Evolutionary conservation across 2,329 filamentous ascomycete species (phyloP).

Genomic region (Alternaria sp.): DNA sequence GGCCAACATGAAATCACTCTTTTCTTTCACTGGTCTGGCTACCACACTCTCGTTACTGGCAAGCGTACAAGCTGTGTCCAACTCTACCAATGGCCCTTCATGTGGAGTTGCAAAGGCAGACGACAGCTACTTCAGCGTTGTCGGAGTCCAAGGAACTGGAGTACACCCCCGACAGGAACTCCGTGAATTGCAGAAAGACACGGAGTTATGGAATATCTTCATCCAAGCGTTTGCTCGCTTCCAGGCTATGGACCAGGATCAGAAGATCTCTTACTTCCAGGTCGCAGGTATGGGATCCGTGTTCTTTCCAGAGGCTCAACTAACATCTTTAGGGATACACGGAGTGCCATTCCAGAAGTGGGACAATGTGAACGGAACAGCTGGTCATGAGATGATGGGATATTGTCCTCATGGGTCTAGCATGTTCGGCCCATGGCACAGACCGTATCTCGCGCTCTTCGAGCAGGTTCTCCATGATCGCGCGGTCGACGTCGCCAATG

Average conservation of each 20-base stretch:
- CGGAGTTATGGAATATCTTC: conserved; percentile 41
- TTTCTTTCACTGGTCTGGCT: conserved; percentile 24
- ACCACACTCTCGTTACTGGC: conserved; percentile 26
- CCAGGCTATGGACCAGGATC: conserved; percentile 40
- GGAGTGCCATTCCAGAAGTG: conserved; percentile 39
- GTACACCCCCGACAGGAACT: conserved; percentile 36
- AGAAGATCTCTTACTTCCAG: conserved; percentile 41
- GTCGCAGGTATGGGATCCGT: conserved; percentile 29
- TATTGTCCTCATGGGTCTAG: conserved; percentile 42
- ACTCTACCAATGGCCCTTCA: conserved; percentile 26
- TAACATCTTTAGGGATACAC: conserved; percentile 33
- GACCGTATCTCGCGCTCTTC: conserved; percentile 42
- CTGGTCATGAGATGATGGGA: conserved; percentile 31
- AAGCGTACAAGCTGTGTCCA: conserved; percentile 20
- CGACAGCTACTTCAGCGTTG: conserved; percentile 40
- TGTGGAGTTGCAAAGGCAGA: conserved; percentile 28
- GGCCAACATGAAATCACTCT: conserved; percentile 38
- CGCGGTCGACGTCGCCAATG: conserved; percentile 38
- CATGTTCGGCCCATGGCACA: conserved; percentile 42
- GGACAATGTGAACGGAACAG: conserved; percentile 31
- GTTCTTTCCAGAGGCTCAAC: neutral
- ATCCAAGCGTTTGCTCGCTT: conserved; percentile 39
- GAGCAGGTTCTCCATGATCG: conserved; percentile 41
- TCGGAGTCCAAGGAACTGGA: conserved; percentile 40
- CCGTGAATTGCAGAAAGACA: conserved; percentile 40